Evolutionary conservation across 2,329 filamentous ascomycete species (phyloP).

Genomic region (Cladobotryum protrusum): DNA sequence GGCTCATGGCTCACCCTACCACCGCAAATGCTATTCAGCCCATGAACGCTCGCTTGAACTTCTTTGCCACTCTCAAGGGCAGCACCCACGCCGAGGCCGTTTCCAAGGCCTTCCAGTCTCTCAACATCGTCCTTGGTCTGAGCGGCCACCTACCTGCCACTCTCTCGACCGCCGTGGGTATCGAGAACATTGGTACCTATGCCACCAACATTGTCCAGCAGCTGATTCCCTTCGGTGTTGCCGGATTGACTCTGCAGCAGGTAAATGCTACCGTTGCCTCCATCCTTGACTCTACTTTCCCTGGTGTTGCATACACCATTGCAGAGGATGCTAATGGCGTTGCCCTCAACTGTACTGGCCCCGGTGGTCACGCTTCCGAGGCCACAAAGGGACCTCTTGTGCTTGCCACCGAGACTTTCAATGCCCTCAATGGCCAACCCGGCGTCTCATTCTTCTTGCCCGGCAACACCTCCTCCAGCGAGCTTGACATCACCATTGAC

Average conservation of each 20-base stretch:
- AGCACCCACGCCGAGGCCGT: constrained; percentile 12
- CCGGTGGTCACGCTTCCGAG: constrained; percentile 14
- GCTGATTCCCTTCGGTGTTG: constrained; percentile 11
- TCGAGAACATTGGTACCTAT: constrained; percentile 15
- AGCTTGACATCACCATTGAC: constrained; percentile 16
- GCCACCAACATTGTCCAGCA: constrained; percentile 14
- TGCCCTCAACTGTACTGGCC: constrained; percentile 12
- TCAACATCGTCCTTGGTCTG: constrained; percentile 9
- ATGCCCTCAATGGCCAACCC: constrained; percentile 8
- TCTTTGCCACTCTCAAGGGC: constrained; percentile 12
- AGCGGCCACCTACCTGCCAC: constrained; percentile 9
- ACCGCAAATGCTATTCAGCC: constrained; percentile 13
- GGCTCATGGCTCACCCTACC: constrained; percentile 17
- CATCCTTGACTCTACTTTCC: constrained; percentile 11
- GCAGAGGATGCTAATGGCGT: constrained; percentile 10
- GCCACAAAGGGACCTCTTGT: constrained; percentile 11
- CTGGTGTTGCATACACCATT: constrained; percentile 10
- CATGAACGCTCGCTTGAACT: constrained; percentile 16
- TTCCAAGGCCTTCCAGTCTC: constrained; percentile 12
- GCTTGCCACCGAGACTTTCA: constrained; percentile 12
- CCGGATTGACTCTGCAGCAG: constrained; percentile 4
- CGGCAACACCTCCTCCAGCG: constrained; percentile 11
- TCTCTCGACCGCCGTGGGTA: constrained; percentile 10
- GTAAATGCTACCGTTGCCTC: constrained; percentile 10
- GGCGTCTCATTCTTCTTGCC: constrained; percentile 12